phyloP scores from a whole-genome alignment of 371 early-diverging fungal species.

The Globomyces sp. region DNA sequence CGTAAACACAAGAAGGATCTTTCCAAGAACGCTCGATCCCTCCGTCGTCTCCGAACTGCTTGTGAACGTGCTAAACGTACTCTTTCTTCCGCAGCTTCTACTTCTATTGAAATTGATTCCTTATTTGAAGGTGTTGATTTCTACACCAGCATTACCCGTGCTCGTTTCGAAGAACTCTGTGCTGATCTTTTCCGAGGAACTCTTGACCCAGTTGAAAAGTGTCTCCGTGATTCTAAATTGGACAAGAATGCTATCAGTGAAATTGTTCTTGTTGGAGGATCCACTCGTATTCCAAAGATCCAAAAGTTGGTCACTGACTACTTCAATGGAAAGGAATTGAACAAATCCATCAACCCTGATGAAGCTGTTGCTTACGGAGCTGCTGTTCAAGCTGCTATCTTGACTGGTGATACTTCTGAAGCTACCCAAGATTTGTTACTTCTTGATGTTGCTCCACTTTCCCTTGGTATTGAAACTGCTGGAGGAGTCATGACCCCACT shows the following conservation, averaged over 20 bases:
- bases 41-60: conserved; percentile 94
- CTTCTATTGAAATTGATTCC: conserved; percentile 93
- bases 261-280: conserved; percentile 99
- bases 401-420: conserved; percentile 87
- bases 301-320: conserved; percentile 95
- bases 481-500: conserved; percentile 97
- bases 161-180: conserved; percentile 96
- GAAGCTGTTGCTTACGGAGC: conserved; percentile 99
- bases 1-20: conserved; percentile 90
- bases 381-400: conserved; percentile 95
- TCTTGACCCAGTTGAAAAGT: conserved; percentile 94
- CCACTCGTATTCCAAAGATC: conserved; percentile 99
- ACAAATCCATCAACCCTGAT: conserved; percentile 98
- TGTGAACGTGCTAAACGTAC: conserved; percentile 97
- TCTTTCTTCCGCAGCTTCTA: conserved; percentile 84
- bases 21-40: conserved; percentile 82
- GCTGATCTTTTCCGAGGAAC: conserved; percentile 92
- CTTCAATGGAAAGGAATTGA: conserved; percentile 97
- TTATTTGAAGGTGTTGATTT: conserved; percentile 88
- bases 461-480: conserved; percentile 85
- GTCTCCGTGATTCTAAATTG: conserved; percentile 89
- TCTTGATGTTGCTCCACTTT: conserved; percentile 66
- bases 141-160: conserved; percentile 92
- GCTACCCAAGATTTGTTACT: conserved; percentile 76
- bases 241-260: conserved; percentile 91